These are phyloP conservation scores for Picea sitchensis DNA, from an alignment of 75 land plant genomes.

Conservation along the genomic window DNA sequence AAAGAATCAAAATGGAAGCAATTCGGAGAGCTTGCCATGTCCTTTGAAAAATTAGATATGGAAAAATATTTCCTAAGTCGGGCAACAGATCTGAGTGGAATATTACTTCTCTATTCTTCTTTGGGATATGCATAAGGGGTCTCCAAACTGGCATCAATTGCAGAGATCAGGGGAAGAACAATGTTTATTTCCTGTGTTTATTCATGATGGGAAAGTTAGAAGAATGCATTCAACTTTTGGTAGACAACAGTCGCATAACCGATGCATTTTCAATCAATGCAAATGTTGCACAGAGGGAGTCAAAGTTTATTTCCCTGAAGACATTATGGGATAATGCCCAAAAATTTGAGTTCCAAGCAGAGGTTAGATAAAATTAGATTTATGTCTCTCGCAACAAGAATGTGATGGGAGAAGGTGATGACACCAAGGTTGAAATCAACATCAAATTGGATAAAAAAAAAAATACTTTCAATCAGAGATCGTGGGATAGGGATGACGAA, in stretches of 20 bases:
- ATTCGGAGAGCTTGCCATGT: too few relatives aligned
- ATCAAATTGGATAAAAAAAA: conserved; percentile 92
- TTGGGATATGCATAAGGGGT: conserved; percentile 34
- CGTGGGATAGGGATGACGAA: conserved; percentile 98
- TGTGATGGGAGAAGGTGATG: conserved; percentile 93
- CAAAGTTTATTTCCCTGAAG: conserved; percentile 77
- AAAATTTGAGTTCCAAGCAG: conserved; percentile 97
- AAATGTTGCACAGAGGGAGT: conserved; percentile 89
- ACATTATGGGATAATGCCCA: conserved; percentile 63
- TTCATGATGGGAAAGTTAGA: conserved; percentile 29
- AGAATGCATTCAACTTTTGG: conserved; percentile 26
- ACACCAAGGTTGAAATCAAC: conserved; percentile 86
- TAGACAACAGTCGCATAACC: neutral
- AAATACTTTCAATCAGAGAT: conserved; percentile 81
- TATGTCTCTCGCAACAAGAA: conserved; percentile 88
- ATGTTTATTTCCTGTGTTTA: conserved; percentile 25
- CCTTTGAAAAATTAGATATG: conserved; percentile 22
- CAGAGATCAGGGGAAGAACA: conserved; percentile 33
- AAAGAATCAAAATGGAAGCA: too few relatives aligned
- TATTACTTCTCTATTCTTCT: conserved; percentile 34
- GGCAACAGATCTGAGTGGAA: conserved; percentile 34
- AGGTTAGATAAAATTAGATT: conserved; percentile 99
- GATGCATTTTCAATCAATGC: conserved; percentile 81
- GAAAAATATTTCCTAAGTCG: conserved; percentile 36
- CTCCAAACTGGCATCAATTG: conserved; percentile 18